A percentile compares a stretch with the other conserved stretches of the same genome.
Conservation (phyloP, 83 land plant genomes). For the Thuja plicata region DNA sequence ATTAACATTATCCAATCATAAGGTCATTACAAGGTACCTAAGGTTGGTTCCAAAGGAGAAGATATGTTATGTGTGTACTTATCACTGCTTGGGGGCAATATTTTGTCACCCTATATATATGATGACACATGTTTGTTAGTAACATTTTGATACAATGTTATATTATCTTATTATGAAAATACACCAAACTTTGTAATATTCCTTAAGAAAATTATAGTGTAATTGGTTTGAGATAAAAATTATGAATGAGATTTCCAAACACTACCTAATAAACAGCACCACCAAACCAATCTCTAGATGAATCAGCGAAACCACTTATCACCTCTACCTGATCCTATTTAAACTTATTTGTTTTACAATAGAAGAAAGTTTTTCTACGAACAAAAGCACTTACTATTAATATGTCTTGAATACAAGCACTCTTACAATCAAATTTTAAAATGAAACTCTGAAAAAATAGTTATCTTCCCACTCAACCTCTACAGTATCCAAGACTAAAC, state of each 20-base stretch:
- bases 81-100: constrained; percentile 22
- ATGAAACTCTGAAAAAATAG: neutral
- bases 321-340: neutral
- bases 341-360: neutral
- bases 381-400: neutral
- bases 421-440: neutral
- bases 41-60: constrained; percentile 47
- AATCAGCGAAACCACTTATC: constrained; percentile 3
- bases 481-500: too few species aligned
- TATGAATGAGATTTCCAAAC: constrained; percentile 59
- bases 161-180: neutral
- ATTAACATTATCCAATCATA: neutral
- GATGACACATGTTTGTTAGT: neutral
- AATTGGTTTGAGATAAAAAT: constrained; percentile 56
- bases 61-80: constrained; percentile 42
- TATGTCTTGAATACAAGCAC: neutral
- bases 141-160: neutral
- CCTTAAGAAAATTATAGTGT: constrained; percentile 54
- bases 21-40: constrained; percentile 32
- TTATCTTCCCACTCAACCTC: neutral
- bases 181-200: constrained; percentile 59
- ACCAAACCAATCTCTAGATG: constrained; percentile 48
- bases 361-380: neutral
- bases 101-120: constrained; percentile 28
- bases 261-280: constrained; percentile 60